phyloP scores from a whole-genome alignment of 768 basidiomycete genomes.

The Hebeloma cylindrosporum region DNA sequence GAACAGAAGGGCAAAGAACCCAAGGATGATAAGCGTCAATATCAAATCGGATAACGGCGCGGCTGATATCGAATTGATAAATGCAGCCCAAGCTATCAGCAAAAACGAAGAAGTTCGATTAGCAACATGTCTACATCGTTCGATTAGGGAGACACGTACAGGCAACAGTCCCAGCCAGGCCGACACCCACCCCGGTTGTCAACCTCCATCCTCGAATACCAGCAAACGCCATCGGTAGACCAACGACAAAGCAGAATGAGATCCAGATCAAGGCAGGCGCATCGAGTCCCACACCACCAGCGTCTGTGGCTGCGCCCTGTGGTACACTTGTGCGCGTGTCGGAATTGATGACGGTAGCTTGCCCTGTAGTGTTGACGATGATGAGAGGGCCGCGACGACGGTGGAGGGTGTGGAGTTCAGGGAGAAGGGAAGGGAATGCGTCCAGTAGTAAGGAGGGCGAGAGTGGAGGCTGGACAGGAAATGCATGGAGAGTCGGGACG shows the following conservation, averaged over 20 bases:
- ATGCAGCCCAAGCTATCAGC: slow-evolving; percentile 64
- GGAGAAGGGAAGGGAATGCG: no score
- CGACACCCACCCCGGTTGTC: slow-evolving; percentile 55
- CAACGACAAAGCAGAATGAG: slow-evolving; percentile 48
- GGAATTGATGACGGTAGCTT: slow-evolving; percentile 50
- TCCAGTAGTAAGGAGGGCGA: no score
- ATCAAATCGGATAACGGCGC: slow-evolving; percentile 51
- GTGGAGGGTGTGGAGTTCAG: no score
- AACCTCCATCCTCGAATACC: slow-evolving; percentile 59
- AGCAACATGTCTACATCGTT: slow-evolving; percentile 2
- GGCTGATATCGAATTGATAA: slow-evolving; percentile 54
- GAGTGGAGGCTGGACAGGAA: no score
- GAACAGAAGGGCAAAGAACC: slow-evolving; percentile 51
- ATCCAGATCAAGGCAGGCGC: slow-evolving; percentile 59
- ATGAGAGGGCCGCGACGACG: no score
- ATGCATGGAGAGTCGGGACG: no score
- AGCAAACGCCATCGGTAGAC: slow-evolving; percentile 51
- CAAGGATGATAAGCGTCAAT: slow-evolving; percentile 49
- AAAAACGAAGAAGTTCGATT: no score
- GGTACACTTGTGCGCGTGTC: slow-evolving; percentile 41
- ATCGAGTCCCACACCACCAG: slow-evolving; percentile 48
- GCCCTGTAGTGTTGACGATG: no score
- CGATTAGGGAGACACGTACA: slow-evolving; percentile 30
- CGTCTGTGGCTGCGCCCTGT: slow-evolving; percentile 61
- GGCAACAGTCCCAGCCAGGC: slow-evolving; percentile 47